phyloP scores from a whole-genome alignment of 108 stramenopile species.

The Aurantiochytrium sp. region DNA sequence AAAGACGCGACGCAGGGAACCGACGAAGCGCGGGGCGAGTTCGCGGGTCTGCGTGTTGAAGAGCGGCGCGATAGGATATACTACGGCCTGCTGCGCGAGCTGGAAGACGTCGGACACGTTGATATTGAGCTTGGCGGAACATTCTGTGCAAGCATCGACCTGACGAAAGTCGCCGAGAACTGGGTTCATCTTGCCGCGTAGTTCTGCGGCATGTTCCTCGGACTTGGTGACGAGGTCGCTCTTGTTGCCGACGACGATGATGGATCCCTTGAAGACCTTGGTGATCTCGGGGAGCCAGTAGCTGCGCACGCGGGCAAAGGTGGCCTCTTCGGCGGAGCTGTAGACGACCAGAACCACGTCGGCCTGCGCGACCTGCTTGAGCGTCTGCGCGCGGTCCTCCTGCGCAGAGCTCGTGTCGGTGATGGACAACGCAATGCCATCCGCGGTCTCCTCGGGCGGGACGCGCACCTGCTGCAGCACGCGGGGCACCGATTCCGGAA shows the following conservation, averaged over 20 bases:
- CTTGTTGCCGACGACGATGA: constrained; percentile 6
- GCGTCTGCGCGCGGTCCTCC: neutral
- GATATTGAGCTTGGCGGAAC: constrained; percentile 7
- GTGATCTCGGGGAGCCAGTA: neutral
- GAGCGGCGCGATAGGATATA: constrained; percentile 11
- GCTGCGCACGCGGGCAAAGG: constrained; percentile 4
- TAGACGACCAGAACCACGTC: constrained; percentile 5
- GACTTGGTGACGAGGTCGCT: neutral
- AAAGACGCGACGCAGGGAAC: neutral
- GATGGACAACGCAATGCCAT: neutral
- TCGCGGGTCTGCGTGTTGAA: neutral
- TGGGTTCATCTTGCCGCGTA: neutral
- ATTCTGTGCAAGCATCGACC: neutral
- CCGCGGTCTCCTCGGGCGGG: constrained; percentile 9
- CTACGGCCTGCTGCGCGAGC: constrained; percentile 1
- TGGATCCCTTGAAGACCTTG: constrained; percentile 13
- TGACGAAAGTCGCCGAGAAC: neutral
- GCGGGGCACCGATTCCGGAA: neutral
- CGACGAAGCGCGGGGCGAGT: neutral
- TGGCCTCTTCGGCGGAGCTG: neutral
- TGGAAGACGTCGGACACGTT: constrained; percentile 8
- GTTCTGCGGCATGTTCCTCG: neutral
- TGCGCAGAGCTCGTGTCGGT: neutral
- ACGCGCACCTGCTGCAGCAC: constrained; percentile 19
- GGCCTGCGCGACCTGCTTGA: neutral